Conservation (phyloP, 1,284 basidiomycete genomes). For the Cryptococcus sp. region DNA sequence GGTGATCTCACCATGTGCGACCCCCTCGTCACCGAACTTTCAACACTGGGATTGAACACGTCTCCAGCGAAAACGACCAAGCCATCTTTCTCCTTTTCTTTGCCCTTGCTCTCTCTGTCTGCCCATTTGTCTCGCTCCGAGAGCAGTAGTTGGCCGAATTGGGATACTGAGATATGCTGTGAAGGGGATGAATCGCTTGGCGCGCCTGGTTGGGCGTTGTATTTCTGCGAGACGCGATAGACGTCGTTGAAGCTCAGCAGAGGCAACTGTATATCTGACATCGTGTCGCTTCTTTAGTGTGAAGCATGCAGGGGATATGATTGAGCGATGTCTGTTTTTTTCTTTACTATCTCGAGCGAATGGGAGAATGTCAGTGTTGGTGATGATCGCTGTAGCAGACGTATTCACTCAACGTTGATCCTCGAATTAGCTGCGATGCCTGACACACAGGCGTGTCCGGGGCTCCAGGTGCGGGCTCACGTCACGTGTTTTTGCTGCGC, state of each 20-base stretch:
- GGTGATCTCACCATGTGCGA: conserved; percentile 75
- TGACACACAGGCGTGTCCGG: too few species aligned
- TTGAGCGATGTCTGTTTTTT: too few species aligned
- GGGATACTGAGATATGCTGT: conserved; percentile 51
- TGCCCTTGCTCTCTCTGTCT: conserved; percentile 13
- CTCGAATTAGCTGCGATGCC: too few species aligned
- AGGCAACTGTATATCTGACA: conserved; percentile 36
- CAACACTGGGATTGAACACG: conserved; percentile 79
- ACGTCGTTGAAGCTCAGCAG: conserved; percentile 54
- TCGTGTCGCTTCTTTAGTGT: not conserved
- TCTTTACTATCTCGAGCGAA: too few species aligned
- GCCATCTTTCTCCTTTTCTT: conserved; percentile 63
- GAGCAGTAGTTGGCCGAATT: conserved; percentile 54
- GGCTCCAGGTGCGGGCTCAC: too few species aligned
- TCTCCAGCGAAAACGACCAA: conserved; percentile 86
- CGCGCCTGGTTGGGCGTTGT: conserved; percentile 42
- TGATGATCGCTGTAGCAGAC: too few species aligned
- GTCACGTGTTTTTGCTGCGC: too few species aligned
- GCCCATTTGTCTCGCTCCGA: conserved; percentile 43
- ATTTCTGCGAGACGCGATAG: conserved; percentile 63
- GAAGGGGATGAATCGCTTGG: conserved; percentile 17
- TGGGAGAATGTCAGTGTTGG: too few species aligned
- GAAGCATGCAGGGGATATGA: too few species aligned
- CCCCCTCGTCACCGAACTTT: conserved; percentile 83
- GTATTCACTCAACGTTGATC: too few species aligned